phyloP scores from a whole-genome alignment of 257 asterid species.

The Leonotis leonurus region DNA sequence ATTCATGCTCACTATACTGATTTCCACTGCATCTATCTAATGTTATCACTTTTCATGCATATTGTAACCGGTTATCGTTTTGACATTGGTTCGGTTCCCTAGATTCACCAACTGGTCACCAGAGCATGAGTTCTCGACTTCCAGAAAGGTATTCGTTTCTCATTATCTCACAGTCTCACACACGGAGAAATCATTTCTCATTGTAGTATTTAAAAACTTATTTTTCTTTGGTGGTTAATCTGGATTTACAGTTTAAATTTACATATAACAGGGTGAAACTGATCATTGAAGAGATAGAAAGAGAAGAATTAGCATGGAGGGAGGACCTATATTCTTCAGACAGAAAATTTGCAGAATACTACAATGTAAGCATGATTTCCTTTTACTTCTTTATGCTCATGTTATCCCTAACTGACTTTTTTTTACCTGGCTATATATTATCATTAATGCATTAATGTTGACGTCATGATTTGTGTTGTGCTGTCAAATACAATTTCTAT shows the following conservation, averaged over 20 bases:
- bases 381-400: conserved; percentile 5
- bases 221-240: background rate
- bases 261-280: conserved; percentile 66
- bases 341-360: conserved; percentile 94
- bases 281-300: conserved; percentile 91
- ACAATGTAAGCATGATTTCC: conserved; percentile 47
- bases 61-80: conserved; percentile 1
- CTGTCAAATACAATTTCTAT: conserved; percentile 14
- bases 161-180: conserved; percentile 10
- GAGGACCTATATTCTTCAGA: conserved; percentile 91
- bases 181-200: background rate
- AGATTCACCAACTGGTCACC: conserved; percentile 62
- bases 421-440: conserved; percentile 9
- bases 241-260: conserved; percentile 17
- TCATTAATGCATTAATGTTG: conserved; percentile 12
- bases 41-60: conserved; percentile 1
- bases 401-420: background rate
- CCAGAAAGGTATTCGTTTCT: conserved; percentile 73
- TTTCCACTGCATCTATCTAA: background rate
- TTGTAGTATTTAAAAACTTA: background rate
- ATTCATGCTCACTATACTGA: conserved; percentile 2
- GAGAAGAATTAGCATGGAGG: conserved; percentile 90
- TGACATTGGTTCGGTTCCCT: conserved; percentile 31
- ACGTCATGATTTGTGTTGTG: conserved; percentile 1
- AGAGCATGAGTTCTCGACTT: conserved; percentile 74